phyloP scores from a whole-genome alignment of 2,329 filamentous ascomycete species.

The Botrytis fabae region DNA sequence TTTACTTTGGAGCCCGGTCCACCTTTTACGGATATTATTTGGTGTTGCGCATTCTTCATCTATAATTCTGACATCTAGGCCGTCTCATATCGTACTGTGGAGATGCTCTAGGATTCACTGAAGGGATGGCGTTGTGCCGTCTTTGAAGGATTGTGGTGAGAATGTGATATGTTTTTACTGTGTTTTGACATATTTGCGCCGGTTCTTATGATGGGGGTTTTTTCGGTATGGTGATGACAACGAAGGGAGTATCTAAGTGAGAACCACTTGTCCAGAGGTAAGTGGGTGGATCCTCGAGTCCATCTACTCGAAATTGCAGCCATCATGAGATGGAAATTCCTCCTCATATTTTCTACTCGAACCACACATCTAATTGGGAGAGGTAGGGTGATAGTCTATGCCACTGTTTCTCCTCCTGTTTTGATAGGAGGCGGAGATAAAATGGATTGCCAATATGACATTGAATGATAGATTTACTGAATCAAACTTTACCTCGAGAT shows the following conservation, averaged over 20 bases:
- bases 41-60: not conserved
- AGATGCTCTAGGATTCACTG: not conserved
- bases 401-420: not conserved
- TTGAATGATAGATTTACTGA: not conserved
- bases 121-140: not conserved
- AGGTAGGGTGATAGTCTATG: not conserved
- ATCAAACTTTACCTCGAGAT: not conserved
- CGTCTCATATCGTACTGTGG: not conserved
- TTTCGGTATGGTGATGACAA: not conserved
- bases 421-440: too few species aligned
- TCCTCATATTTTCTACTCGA: not conserved
- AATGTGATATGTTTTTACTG: not conserved
- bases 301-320: not conserved
- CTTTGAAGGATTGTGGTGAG: not conserved
- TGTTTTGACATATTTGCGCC: not conserved
- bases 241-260: too few species aligned
- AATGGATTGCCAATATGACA: not conserved
- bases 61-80: not conserved
- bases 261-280: fast-evolving
- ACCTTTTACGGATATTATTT: not conserved
- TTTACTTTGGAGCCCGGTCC: not conserved
- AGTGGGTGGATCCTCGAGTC: not conserved
- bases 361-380: not conserved
- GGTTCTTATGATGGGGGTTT: not conserved
- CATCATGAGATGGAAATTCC: not conserved